Evolutionary conservation across 345 rosid genomes (phyloP), one percentile per base, ranked within the genome.

Genomic region (Rhodamnia argentea): DNA sequence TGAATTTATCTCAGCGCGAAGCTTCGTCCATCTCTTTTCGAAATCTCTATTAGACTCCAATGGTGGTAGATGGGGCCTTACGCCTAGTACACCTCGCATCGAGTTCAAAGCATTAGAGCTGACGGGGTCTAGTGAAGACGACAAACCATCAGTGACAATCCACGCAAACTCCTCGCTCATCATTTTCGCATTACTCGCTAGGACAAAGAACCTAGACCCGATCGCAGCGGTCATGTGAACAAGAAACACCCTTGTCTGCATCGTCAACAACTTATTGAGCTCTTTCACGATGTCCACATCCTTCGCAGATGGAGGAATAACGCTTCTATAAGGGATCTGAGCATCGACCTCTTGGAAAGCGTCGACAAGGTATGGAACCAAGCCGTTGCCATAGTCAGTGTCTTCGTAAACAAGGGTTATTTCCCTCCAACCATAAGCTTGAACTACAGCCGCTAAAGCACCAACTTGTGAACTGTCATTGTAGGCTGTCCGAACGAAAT

Each of bases 161-260:
- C 94, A 91, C 7, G 81, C 89, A 16, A 87, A 88, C 82, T 87
- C 90, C 53, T 62, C 86, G 55, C 87, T 87, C 83, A 90, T 88
- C 93, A 92, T 89, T 59, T 88, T 87, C 2, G 84, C 82, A 62
- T 91, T 78, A 9, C 54, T 83, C 3, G 89, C 92, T 52, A 51
- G 74, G n/a, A 32, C 27, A 76, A 92, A 89, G 6, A 92, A 24
- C 18, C 88, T 84, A 56, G 91, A 62, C 9, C 91, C 89, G 3
- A 93, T 87, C 26, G 62, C 11, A 26, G 90, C 37, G n/a, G 44
- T 29, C 92, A 90, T 88, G 86, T 88, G 92, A 3, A 93, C 90
- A 47, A 93, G 10, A 59, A 93, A 89, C 10, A 93, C 92, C 52
- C 91, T 85, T 5, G 90, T 87, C 52, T 85, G 91, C 92, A 75